Percentiles rank a stretch among this genome's conserved stretches.
phyloP scores from a whole-genome alignment of 768 basidiomycete species.

The Neoboletus magnificus region DNA sequence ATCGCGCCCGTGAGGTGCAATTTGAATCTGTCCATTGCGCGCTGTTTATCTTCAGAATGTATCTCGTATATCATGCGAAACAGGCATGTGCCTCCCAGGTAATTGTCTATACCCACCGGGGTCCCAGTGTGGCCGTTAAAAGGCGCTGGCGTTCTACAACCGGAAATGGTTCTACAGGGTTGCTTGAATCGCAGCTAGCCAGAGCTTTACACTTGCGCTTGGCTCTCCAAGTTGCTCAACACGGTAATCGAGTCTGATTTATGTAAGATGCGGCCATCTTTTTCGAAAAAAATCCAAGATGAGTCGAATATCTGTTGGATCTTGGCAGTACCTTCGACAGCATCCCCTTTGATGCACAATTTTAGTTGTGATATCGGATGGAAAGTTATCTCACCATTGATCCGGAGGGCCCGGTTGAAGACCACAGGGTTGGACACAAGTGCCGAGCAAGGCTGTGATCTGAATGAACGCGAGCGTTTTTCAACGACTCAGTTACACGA shows the following conservation, averaged over 20 bases:
- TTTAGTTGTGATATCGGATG: slow-evolving; percentile 18
- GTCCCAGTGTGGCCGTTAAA: slow-evolving; percentile 1
- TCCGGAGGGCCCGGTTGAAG: slow-evolving; percentile 1
- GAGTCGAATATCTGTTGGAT: not conserved
- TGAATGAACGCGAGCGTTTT: slow-evolving; percentile 9
- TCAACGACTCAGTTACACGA: slow-evolving; percentile 5
- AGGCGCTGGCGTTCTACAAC: slow-evolving; percentile 3
- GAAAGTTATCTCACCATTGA: slow-evolving; percentile 8
- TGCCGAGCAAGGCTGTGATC: slow-evolving; percentile 6
- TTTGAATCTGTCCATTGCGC: slow-evolving; percentile 18
- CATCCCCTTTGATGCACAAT: slow-evolving; percentile 15
- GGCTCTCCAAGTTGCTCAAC: not conserved
- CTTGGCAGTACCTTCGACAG: not conserved
- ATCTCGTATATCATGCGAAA: slow-evolving; percentile 3
- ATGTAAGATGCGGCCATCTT: not conserved
- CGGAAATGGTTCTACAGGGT: slow-evolving; percentile 7
- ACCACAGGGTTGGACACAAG: slow-evolving; percentile 7
- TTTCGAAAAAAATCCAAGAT: not conserved
- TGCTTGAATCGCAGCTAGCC: slow-evolving; percentile 9
- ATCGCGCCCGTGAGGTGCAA: slow-evolving; percentile 11
- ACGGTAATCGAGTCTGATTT: not conserved
- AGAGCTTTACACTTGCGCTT: not conserved
- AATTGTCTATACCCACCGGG: not conserved
- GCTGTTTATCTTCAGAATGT: slow-evolving; percentile 19
- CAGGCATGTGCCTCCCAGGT: slow-evolving; percentile 1